phyloP scores from a whole-genome alignment of 306 rosid species.

The Macrotyloma uniflorum region DNA sequence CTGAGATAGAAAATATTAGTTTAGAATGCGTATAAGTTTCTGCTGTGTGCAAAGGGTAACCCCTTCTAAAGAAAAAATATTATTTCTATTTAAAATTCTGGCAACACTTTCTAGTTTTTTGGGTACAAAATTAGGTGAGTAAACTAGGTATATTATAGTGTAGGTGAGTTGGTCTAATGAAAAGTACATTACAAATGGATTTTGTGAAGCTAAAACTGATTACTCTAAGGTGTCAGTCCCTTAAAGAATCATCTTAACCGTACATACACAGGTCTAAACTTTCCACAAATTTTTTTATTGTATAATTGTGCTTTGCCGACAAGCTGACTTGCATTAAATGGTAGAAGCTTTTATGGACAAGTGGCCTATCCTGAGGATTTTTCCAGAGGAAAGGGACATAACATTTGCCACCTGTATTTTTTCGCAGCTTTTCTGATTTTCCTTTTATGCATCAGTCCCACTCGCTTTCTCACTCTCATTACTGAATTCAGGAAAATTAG shows the following conservation, averaged over 20 bases:
- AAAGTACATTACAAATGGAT: not conserved
- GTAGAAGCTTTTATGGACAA: not conserved
- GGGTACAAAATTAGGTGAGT: not conserved
- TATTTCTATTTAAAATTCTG: not conserved
- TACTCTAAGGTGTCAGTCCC: not conserved
- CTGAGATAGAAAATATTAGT: not conserved
- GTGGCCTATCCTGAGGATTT: not conserved
- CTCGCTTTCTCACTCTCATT: constrained; percentile 10
- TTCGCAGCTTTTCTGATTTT: constrained; percentile 18
- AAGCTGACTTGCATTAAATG: not conserved
- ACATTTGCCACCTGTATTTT: not conserved
- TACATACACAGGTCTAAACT: not conserved
- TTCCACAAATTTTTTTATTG: not conserved
- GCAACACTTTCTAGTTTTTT: not conserved
- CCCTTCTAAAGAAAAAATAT: not conserved
- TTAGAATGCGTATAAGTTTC: not conserved
- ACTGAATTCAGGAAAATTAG: constrained; percentile 22
- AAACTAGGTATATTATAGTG: not conserved
- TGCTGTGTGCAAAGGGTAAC: not conserved
- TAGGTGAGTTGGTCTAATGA: not conserved
- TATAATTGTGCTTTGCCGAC: not conserved
- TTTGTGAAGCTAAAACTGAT: not conserved
- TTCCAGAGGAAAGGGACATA: not conserved
- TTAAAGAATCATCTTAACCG: not conserved
- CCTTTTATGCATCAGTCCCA: not conserved